Evolutionary conservation across 1,284 basidiomycete species (phyloP), one percentile per base, ranked within the genome.

Genomic region (Wolfiporia cocos): DNA sequence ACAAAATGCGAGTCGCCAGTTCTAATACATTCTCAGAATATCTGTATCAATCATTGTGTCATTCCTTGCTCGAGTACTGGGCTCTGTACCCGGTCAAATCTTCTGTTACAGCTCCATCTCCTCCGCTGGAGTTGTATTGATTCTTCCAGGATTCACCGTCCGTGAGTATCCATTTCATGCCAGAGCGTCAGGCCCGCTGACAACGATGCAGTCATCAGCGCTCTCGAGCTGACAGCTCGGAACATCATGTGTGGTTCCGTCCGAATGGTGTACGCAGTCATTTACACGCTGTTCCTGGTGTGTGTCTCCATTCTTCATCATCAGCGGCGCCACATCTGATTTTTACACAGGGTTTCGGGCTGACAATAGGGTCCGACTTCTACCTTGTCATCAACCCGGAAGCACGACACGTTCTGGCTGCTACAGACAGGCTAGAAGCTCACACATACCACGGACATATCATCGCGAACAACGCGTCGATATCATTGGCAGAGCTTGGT

Each of bases 51-150:
- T 91, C 44, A 62, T 92, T 32, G 82, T 92, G 34, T 86, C 87
- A 5, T 92, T 92, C 58, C 66, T 86, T 19, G 83, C 90, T 7
- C 70, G 87, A 37, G 82, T 74, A 5, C 61, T 92, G 38, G 81
- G 85, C 47, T 82, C 78, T 45, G 76, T 89, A 35, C 76, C 75
- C 2, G 76, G 74, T 17, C 64, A 76, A 44, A 50, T 80, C 17
- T 91, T 92, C 58, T 92, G 89, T 60, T 92, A 90, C 62, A 82
- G 81, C 45, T 80, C 89, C 2, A 81, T 92, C 44, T 87, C 86
- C 5, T 87, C 86, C 3, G 81, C 86, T 24, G 88, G 86, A 0
- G 81, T 92, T 4, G 82, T 89, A 14, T 69, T 85, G 20, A 82
- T 90, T 49, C 72, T 90, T 5, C 86, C 87, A 3, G 87, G 87